Evolutionary conservation across 2,329 filamentous ascomycete species (phyloP), one percentile per base, ranked within the genome.

Genomic region (Aaosphaeria pasadenensis): DNA sequence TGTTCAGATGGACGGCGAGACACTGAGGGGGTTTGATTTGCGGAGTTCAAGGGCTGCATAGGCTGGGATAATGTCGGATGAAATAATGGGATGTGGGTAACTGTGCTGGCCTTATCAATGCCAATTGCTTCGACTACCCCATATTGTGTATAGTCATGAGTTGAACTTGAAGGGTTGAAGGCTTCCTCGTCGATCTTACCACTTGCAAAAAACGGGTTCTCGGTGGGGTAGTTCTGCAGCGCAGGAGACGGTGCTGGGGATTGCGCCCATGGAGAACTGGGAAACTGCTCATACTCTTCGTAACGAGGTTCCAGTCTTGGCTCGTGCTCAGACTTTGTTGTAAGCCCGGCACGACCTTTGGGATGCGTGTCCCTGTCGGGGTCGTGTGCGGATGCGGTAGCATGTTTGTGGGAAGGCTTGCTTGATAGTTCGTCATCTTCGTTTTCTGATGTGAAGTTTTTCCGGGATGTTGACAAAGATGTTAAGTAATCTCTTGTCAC

Each of bases 171-270:
- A n/a, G 88, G 88, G 58, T 91, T 88, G 66, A 97, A 97, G 0
- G 89, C 89, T 11, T 88, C 87, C 67, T 96, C 92, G 49, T 96
- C 89, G 5, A 96, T 85, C 51, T 73, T 70, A 28, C 87, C 85
- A 50, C 84, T 83, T 50, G 84, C 83, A 61, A 97, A 97, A 69
- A 97, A 99, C 0, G 94, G 92, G 58, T 96, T 96, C 53, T 91
- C 87, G 6, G 85, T 82, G 1, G 89, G 83, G 57, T 96, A 89
- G 11, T 85, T 75, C 51, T 92, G 86, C 24, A 95, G 86, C 0
- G 92, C 92, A 0, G 92, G 94, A 0, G 94, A 97, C 2, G 92
- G 91, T 1, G 91, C 91, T 2, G 94, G 94, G 0, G 92, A 97
- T 65, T 96, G 91, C 24, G 91, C 90, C 94, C 94, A 97, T 1